These are phyloP conservation scores for Fagus crenata DNA, from an alignment of 306 rosid species.

Conservation along the genomic window DNA sequence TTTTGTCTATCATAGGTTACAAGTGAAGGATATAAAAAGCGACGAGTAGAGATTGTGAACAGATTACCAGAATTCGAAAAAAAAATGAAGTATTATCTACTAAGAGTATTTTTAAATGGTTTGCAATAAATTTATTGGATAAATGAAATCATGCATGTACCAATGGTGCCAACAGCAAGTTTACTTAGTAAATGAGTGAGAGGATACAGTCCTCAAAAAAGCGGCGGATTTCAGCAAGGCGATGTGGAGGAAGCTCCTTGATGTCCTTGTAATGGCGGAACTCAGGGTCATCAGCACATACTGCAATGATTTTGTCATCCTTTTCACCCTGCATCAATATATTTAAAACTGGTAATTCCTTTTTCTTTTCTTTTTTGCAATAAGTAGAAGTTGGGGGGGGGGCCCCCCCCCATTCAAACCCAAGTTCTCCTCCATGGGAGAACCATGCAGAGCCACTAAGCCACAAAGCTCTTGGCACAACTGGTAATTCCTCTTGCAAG, in stretches of 20 bases:
- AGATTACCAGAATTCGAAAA: background rate
- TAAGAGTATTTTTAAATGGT: background rate
- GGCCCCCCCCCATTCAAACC: too few relatives aligned
- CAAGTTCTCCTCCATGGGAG: too few relatives aligned
- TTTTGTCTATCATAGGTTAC: constrained; percentile 62
- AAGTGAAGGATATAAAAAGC: constrained; percentile 47
- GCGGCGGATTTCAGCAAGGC: constrained; percentile 91
- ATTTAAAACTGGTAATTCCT: background rate
- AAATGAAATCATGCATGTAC: background rate
- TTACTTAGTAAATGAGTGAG: constrained; percentile 15
- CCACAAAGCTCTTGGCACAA: background rate
- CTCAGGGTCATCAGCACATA: constrained; percentile 97
- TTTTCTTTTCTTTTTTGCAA: background rate
- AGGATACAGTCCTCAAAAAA: constrained; percentile 99
- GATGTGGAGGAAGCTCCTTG: constrained; percentile 92
- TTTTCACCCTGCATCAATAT: constrained; percentile 74
- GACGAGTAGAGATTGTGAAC: background rate
- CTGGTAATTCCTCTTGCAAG: background rate
- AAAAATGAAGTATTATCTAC: background rate
- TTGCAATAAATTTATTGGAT: background rate
- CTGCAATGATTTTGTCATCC: constrained; percentile 99
- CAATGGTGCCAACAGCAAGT: background rate
- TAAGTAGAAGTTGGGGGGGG: too few relatives aligned
- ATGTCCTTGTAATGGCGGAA: constrained; percentile 79
- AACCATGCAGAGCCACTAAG: too few relatives aligned